These are phyloP conservation scores for Paramecium caudatum DNA, from an alignment of 73 alveolate species.

Conservation along the genomic window DNA sequence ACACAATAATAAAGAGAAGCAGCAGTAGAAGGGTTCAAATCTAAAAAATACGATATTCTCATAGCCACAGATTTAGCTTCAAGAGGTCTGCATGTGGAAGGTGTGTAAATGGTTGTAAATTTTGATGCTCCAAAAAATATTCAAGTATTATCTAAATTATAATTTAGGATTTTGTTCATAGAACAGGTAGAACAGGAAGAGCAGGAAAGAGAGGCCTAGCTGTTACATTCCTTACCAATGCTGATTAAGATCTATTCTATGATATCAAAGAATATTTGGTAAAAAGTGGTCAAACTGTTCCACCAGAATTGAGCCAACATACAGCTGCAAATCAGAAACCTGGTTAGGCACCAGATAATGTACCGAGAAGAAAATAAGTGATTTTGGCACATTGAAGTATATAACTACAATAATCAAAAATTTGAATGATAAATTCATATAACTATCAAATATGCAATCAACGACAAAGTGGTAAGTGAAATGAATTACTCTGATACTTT, in stretches of 20 bases:
- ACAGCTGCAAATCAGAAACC: constrained; percentile 49
- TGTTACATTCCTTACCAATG: constrained; percentile 73
- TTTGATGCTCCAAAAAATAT: constrained; percentile 98
- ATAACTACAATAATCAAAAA: neutral
- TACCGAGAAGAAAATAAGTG: neutral
- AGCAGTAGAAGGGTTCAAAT: constrained; percentile 93
- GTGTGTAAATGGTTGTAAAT: constrained; percentile 97
- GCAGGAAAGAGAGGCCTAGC: constrained; percentile 98
- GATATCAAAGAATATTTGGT: constrained; percentile 71
- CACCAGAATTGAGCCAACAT: constrained; percentile 69
- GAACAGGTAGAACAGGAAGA: constrained; percentile 99
- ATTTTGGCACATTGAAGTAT: neutral
- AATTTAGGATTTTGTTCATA: constrained; percentile 91
- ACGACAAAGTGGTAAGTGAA: constrained; percentile 13
- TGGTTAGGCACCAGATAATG: neutral
- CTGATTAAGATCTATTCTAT: constrained; percentile 69
- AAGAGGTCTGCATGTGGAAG: constrained; percentile 99
- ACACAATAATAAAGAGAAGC: constrained; percentile 87
- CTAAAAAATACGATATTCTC: constrained; percentile 94
- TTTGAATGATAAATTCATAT: neutral
- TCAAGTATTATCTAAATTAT: constrained; percentile 72
- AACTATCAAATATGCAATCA: neutral
- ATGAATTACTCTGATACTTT: constrained; percentile 17
- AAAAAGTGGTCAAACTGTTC: constrained; percentile 67
- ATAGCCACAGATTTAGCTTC: constrained; percentile 99